Base-by-base conservation (phyloP, 768 basidiomycete species). In the Russula ochroleuca region DNA sequence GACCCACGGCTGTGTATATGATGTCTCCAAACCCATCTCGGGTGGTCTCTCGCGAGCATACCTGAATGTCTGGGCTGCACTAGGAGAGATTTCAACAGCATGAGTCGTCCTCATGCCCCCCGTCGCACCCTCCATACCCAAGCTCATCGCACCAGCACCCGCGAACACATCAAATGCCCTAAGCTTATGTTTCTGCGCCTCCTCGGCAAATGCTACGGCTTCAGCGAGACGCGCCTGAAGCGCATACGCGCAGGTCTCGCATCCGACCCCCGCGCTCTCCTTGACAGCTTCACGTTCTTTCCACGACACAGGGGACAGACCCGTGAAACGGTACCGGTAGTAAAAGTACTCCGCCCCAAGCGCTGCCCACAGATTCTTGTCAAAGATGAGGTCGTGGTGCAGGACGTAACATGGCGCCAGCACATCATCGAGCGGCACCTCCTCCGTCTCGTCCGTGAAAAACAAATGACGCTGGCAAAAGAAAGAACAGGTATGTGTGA, bases 31-130 rank as follows among this genome's bases (percentile, higher is more conserved):
- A 41, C n/a, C 33, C 14, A 33, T 48, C 1, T 11, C 11, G 25
- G 19, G n/a, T 40, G 35, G 1, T 41, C 7, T 17, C 7, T 8
- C 6, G 35, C 43, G 35, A 6, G 72, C 81, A 57, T 68, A 88
- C 91, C 74, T 75, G 17, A 87, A 75, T 1, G 90, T 89, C 62
- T 75, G 74, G 0, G 87, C 85, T 9, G 92, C 88, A 70, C 86
- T 88, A 0, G 90, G 88, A n/a, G 82, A 77, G 23, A 90, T 85
- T 67, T 93, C 91, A 49, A 91, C 73, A 0, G 85, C 81, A 74
- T 88, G 83, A 0, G 83, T 85, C 5, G 88, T 69, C 63, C 82
- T 78, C 55, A 88, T 66, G 57, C 81, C 83, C 5, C 77, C 84
- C 2, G 40, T 9, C n/a, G 79, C 76, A 43, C 81, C 75, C 17